phyloP scores from a whole-genome alignment of 2,329 filamentous ascomycete genomes.

The Chaetothyriales sp. region DNA sequence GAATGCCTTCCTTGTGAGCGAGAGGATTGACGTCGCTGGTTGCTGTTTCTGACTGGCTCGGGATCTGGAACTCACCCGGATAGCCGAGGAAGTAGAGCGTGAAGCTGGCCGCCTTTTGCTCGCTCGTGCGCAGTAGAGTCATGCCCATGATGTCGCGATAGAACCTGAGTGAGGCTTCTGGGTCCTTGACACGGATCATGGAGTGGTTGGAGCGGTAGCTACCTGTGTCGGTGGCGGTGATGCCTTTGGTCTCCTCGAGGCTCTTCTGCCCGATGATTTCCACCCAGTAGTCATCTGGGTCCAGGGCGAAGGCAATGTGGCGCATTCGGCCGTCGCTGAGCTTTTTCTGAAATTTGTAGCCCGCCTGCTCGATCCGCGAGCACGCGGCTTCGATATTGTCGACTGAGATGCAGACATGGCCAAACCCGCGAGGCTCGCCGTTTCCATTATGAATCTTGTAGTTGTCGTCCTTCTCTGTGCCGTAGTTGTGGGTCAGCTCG shows the following conservation, averaged over 20 bases:
- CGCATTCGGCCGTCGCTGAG: constrained; percentile 76
- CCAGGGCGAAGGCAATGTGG: constrained; percentile 77
- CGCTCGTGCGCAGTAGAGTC: constrained; percentile 59
- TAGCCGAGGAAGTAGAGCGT: constrained; percentile 92
- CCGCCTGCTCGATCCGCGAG: constrained; percentile 73
- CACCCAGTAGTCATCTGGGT: constrained; percentile 71
- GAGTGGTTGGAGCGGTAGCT: constrained; percentile 57
- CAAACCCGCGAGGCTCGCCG: constrained; percentile 73
- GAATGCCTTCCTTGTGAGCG: constrained; percentile 62
- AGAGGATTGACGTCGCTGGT: constrained; percentile 45
- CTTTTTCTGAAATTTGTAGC: constrained; percentile 92
- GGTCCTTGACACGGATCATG: constrained; percentile 87
- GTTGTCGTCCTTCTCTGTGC: constrained; percentile 69
- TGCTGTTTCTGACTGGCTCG: constrained; percentile 33
- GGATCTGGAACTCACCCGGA: constrained; percentile 40
- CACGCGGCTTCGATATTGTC: constrained; percentile 83
- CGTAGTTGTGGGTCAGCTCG: constrained; percentile 74
- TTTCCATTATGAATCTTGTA: constrained; percentile 84
- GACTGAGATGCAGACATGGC: constrained; percentile 72
- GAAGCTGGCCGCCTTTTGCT: constrained; percentile 60
- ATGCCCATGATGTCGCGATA: constrained; percentile 84
- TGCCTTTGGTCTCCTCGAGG: constrained; percentile 56
- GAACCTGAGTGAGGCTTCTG: constrained; percentile 59
- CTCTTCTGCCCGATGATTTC: constrained; percentile 48
- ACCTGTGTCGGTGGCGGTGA: constrained; percentile 56